phyloP scores from a whole-genome alignment of 495 filamentous ascomycete genomes.

The Neurospora sp. region DNA sequence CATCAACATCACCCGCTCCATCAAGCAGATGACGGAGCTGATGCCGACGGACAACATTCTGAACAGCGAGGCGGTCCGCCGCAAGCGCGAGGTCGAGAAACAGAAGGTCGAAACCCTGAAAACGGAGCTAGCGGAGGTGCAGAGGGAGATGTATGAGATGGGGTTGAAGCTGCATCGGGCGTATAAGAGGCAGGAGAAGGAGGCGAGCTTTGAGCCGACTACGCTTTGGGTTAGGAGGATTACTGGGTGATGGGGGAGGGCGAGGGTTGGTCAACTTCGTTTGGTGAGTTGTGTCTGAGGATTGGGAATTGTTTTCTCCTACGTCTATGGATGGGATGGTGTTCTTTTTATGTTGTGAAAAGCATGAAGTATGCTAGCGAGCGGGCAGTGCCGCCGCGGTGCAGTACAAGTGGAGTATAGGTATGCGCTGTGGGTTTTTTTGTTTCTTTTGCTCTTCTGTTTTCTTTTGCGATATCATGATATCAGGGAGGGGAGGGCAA shows the following conservation, averaged over 20 bases:
- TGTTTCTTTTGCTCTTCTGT: background rate
- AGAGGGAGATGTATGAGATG: slow-evolving; percentile 73
- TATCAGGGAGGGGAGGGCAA: background rate
- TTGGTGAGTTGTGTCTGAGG: background rate
- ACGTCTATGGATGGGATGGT: background rate
- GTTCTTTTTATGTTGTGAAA: background rate
- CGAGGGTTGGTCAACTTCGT: background rate
- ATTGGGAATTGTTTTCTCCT: background rate
- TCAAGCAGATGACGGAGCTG: slow-evolving; percentile 60
- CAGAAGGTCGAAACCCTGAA: slow-evolving; percentile 59
- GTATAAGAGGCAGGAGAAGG: slow-evolving; percentile 62
- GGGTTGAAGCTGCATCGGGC: slow-evolving; percentile 74
- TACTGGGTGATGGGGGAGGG: slow-evolving; percentile 22
- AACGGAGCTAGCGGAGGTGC: slow-evolving; percentile 67
- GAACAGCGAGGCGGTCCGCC: slow-evolving; percentile 31
- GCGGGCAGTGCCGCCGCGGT: background rate
- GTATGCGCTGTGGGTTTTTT: background rate
- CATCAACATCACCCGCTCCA: slow-evolving; percentile 58
- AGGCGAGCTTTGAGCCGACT: slow-evolving; percentile 53
- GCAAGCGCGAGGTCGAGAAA: slow-evolving; percentile 57
- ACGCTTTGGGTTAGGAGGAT: slow-evolving; percentile 75
- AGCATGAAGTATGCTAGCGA: background rate
- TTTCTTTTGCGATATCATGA: background rate
- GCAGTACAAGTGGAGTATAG: background rate
- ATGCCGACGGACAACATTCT: slow-evolving; percentile 45